These are phyloP conservation scores for Uromyces viciae-fabae DNA, from an alignment of 1,284 basidiomycete genomes.

Conservation along the genomic window DNA sequence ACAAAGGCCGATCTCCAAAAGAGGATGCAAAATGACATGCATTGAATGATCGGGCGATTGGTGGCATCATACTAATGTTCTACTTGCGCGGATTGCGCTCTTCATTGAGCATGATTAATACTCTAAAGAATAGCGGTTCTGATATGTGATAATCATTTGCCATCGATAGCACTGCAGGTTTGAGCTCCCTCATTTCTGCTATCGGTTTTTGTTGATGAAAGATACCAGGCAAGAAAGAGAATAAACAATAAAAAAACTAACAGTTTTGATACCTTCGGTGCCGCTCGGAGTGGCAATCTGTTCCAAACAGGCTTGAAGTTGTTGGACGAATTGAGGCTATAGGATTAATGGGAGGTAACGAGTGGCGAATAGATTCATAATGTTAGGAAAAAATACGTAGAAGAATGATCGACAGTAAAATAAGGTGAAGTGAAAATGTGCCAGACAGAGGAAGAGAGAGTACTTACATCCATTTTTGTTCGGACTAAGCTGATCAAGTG, in stretches of 20 bases:
- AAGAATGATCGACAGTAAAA: no score
- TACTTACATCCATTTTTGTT: no score
- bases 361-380: no score
- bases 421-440: no score
- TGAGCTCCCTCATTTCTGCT: background rate
- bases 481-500: no score
- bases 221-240: background rate
- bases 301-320: slow-evolving; percentile 40
- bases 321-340: slow-evolving; percentile 37
- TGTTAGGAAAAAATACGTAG: no score
- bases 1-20: background rate
- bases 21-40: background rate
- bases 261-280: slow-evolving; percentile 40
- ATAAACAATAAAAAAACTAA: background rate
- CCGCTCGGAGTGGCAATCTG: slow-evolving; percentile 33
- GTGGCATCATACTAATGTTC: slow-evolving; percentile 45
- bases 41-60: background rate
- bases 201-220: background rate
- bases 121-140: slow-evolving; percentile 45
- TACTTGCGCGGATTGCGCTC: slow-evolving; percentile 39
- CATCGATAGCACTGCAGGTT: background rate
- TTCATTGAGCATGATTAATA: slow-evolving; percentile 26
- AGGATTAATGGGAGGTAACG: no score
- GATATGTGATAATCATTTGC: slow-evolving; percentile 43
- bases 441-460: no score